Evolutionary conservation across 345 rosid species (phyloP).

Genomic region (Streptanthus diversifolius): DNA sequence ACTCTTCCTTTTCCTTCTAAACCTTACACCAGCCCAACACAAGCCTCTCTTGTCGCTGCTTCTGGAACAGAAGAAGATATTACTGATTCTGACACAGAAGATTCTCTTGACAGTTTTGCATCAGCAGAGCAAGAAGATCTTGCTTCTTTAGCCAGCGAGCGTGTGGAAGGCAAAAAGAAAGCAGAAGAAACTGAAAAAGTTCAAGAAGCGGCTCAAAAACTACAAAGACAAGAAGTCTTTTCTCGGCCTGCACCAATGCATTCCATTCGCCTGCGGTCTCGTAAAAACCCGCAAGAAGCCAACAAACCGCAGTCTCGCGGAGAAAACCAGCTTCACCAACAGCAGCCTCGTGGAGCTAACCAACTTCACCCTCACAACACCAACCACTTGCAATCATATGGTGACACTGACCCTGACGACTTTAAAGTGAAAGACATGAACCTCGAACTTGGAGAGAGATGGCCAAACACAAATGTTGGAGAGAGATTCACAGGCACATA

Average conservation of each 20-base stretch:
- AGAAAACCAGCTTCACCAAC: constrained; percentile 20
- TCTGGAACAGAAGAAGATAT: constrained; percentile 20
- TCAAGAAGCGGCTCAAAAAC: constrained; percentile 19
- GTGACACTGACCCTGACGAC: constrained; percentile 41
- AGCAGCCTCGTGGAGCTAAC: constrained; percentile 16
- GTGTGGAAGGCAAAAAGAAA: neutral
- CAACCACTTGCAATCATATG: constrained; percentile 19
- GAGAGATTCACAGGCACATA: constrained; percentile 62
- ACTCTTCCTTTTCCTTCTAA: constrained; percentile 2
- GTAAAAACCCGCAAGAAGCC: constrained; percentile 16
- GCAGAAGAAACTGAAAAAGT: constrained; percentile 3
- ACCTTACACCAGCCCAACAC: neutral
- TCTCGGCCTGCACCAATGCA: constrained; percentile 37
- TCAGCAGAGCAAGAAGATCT: constrained; percentile 27
- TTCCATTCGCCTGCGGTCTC: constrained; percentile 34
- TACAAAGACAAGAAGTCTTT: constrained; percentile 37
- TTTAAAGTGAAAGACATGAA: constrained; percentile 65
- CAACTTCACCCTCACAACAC: constrained; percentile 20
- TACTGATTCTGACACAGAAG: constrained; percentile 31
- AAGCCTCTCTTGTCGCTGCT: neutral
- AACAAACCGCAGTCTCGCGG: constrained; percentile 13
- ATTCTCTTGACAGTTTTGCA: constrained; percentile 17
- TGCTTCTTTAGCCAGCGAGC: neutral
- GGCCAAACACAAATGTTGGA: constrained; percentile 54
- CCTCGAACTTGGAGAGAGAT: constrained; percentile 63